These are phyloP conservation scores for Phoma sp. DNA, from an alignment of 2,329 filamentous ascomycete genomes.

Conservation along the genomic window DNA sequence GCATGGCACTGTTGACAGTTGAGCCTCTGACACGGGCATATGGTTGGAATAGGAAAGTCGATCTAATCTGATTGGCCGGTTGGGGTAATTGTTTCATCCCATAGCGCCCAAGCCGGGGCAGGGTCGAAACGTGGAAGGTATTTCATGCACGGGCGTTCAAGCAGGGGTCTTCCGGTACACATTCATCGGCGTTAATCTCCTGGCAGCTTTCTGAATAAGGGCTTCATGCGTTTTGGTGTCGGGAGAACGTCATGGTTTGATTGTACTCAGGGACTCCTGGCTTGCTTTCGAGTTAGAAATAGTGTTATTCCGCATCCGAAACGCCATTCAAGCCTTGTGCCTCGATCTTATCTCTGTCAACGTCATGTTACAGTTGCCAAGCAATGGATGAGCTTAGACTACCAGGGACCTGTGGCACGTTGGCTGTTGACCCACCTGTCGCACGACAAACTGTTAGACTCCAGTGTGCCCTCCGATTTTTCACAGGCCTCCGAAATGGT, in stretches of 20 bases:
- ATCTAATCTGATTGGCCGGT: constrained; percentile 10
- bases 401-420: constrained; percentile 3
- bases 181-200: constrained; percentile 4
- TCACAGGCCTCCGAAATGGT: background rate
- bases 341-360: background rate
- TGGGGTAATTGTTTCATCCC: constrained; percentile 3
- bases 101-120: constrained; percentile 6
- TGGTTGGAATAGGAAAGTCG: constrained; percentile 6
- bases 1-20: constrained; percentile 4
- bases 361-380: constrained; percentile 2
- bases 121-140: constrained; percentile 6
- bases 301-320: background rate
- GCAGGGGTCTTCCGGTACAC: constrained; percentile 2
- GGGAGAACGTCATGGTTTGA: background rate
- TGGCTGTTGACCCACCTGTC: constrained; percentile 6
- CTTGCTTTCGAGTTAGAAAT: background rate
- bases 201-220: background rate
- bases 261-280: background rate
- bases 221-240: constrained; percentile 1
- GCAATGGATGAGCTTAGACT: constrained; percentile 1
- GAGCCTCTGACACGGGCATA: constrained; percentile 4
- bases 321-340: background rate
- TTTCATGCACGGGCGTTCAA: constrained; percentile 7
- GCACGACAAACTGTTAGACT: constrained; percentile 8
- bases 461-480: background rate